Percentiles rank a stretch among this genome's conserved stretches.
Evolutionary conservation across 345 rosid species (phyloP).

Genomic region (Camelina hispida): DNA sequence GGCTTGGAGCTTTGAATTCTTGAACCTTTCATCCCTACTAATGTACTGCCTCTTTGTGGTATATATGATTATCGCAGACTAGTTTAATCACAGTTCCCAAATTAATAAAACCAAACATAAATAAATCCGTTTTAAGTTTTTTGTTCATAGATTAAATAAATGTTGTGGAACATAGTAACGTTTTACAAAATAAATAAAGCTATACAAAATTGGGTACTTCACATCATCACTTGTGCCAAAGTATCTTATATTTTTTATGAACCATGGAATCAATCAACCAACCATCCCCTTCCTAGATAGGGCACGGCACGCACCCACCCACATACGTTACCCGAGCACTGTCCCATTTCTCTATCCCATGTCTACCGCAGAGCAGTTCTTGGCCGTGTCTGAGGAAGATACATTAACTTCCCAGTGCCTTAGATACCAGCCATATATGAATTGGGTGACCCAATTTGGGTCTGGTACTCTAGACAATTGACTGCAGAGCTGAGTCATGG

Average conservation of each 20-base stretch:
- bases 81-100: too few species aligned
- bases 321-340: not conserved
- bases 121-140: too few species aligned
- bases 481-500: not conserved
- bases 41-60: not conserved
- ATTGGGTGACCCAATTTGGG: too few species aligned
- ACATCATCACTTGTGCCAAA: conserved; percentile 7
- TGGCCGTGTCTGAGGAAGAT: not conserved
- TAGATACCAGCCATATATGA: not conserved
- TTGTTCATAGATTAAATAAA: too few species aligned
- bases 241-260: conserved; percentile 9
- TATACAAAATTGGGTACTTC: too few species aligned
- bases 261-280: conserved; percentile 1
- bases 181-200: too few species aligned
- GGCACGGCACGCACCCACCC: not conserved
- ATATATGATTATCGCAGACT: too few species aligned
- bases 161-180: too few species aligned
- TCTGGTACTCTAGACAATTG: not conserved
- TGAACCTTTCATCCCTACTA: not conserved
- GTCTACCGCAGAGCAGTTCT: not conserved
- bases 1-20: too few species aligned
- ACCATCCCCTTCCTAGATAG: not conserved
- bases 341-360: conserved; percentile 6
- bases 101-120: too few species aligned
- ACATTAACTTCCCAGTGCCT: conserved; percentile 12